phyloP scores from a whole-genome alignment of 805 yeast genomes.

The Barnettozyma vustinii region DNA sequence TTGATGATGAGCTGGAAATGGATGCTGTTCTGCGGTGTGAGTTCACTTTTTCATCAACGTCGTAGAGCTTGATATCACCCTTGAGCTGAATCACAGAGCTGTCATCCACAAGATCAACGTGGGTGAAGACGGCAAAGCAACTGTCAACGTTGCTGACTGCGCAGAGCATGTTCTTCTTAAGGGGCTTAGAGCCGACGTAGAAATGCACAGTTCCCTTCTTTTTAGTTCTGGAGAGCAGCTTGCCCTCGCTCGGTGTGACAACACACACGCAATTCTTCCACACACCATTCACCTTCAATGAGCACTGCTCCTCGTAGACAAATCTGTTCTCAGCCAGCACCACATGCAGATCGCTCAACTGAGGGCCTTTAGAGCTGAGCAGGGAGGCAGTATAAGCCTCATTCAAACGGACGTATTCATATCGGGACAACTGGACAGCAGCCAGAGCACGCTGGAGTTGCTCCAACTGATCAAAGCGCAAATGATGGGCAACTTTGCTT shows the following conservation, averaged over 20 bases:
- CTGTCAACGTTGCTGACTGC: slow-evolving; percentile 40
- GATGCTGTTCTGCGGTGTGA: background rate
- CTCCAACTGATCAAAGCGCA: slow-evolving; percentile 15
- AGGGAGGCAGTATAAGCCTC: slow-evolving; percentile 64
- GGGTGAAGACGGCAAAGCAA: slow-evolving; percentile 54
- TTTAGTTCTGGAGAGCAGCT: background rate
- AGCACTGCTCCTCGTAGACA: slow-evolving; percentile 55
- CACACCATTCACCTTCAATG: slow-evolving; percentile 49
- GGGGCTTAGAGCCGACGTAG: slow-evolving; percentile 40
- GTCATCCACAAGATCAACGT: slow-evolving; percentile 48
- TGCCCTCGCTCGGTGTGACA: slow-evolving; percentile 39
- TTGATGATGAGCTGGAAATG: slow-evolving; percentile 5
- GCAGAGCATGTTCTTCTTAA: slow-evolving; percentile 48
- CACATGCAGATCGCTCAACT: slow-evolving; percentile 53
- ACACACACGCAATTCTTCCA: slow-evolving; percentile 55
- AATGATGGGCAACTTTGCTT: slow-evolving; percentile 16
- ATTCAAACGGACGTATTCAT: slow-evolving; percentile 50
- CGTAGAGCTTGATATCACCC: slow-evolving; percentile 45
- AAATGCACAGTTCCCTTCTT: slow-evolving; percentile 46
- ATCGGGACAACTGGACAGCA: slow-evolving; percentile 48
- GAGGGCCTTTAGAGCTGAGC: slow-evolving; percentile 50
- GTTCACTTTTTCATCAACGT: slow-evolving; percentile 7
- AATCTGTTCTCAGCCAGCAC: slow-evolving; percentile 45
- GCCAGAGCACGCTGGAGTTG: slow-evolving; percentile 35
- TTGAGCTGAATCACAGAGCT: slow-evolving; percentile 50